Evolutionary conservation across 768 basidiomycete genomes (phyloP).

Genomic region (Lactarius psammicola): DNA sequence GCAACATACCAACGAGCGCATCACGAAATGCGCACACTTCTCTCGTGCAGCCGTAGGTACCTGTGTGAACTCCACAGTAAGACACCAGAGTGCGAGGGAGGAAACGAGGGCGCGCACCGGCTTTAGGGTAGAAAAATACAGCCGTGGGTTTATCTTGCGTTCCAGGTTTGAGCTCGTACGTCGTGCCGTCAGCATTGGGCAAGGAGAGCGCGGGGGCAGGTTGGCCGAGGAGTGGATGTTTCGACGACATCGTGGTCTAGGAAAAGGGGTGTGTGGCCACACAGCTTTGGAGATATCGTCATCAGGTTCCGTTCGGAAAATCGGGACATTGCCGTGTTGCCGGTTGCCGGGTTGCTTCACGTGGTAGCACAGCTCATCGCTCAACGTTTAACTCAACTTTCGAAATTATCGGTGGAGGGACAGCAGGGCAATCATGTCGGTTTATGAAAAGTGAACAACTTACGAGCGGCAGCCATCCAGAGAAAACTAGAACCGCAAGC

Average conservation of each 20-base stretch:
- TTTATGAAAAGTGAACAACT: no score
- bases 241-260: constrained; percentile 16
- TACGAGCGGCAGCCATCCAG: neutral
- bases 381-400: no score
- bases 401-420: no score
- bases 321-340: neutral
- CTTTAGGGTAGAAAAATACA: constrained; percentile 77
- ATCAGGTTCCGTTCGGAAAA: neutral
- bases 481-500: neutral
- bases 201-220: constrained; percentile 66
- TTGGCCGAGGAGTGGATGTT: constrained; percentile 56
- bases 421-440: no score
- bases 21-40: constrained; percentile 84
- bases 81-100: neutral
- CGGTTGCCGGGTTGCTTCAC: neutral
- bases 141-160: constrained; percentile 58
- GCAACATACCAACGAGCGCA: constrained; percentile 57
- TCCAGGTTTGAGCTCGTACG: constrained; percentile 59
- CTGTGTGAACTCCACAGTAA: constrained; percentile 35
- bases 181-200: constrained; percentile 58
- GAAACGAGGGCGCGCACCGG: constrained; percentile 45
- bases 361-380: neutral
- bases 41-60: constrained; percentile 74
- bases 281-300: neutral
- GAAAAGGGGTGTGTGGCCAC: neutral